Conservation (phyloP, 306 rosid species). For the Delonix regia region DNA sequence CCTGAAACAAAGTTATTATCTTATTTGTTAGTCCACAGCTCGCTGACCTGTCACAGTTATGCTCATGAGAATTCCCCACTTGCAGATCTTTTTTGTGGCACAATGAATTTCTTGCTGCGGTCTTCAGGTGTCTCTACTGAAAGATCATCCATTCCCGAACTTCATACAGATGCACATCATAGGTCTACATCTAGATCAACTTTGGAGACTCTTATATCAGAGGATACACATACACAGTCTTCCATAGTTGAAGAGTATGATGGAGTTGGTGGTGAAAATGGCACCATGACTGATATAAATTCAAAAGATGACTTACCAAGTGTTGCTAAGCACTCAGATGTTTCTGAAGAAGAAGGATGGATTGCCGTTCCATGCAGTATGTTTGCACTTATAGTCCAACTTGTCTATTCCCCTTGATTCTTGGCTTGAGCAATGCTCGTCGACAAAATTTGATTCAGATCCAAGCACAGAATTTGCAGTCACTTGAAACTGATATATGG, state of each 20-base stretch:
- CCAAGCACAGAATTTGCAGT: neutral
- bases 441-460: constrained; percentile 14
- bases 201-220: constrained; percentile 66
- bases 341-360: constrained; percentile 91
- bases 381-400: constrained; percentile 32
- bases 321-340: constrained; percentile 73
- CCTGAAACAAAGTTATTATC: neutral
- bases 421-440: neutral
- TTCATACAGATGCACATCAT: constrained; percentile 39
- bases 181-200: constrained; percentile 48
- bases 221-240: constrained; percentile 52
- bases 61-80: neutral
- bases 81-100: constrained; percentile 43
- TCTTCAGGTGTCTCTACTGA: constrained; percentile 60
- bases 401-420: neutral
- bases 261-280: constrained; percentile 51
- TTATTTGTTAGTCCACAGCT: neutral
- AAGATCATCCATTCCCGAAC: constrained; percentile 42
- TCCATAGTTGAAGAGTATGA: constrained; percentile 50
- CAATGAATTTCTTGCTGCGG: constrained; percentile 82
- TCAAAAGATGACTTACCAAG: constrained; percentile 44
- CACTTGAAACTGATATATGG: neutral
- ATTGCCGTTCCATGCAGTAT: constrained; percentile 81
- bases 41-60: neutral
- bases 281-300: constrained; percentile 25